Conservation (phyloP, 768 basidiomycete genomes). For the Trametes punicea region DNA sequence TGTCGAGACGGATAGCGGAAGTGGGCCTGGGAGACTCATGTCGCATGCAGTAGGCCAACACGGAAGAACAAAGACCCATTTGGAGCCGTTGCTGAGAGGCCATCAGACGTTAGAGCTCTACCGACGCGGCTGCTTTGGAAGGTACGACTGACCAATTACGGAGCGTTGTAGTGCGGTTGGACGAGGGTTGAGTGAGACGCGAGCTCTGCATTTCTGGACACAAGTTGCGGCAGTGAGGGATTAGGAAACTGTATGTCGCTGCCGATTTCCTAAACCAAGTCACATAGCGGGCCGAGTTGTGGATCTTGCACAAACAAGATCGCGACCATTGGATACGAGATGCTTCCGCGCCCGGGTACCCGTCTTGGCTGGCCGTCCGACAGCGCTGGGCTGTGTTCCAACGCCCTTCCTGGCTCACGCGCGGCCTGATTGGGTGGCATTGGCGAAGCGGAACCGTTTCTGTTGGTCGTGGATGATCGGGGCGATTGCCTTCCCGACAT, state of each 20-base stretch:
- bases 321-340: not conserved
- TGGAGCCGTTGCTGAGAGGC: not conserved
- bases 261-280: not conserved
- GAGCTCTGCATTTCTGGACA: conserved; percentile 1
- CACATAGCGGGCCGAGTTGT: not conserved
- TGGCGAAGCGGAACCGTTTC: not conserved
- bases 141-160: not conserved
- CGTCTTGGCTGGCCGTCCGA: not conserved
- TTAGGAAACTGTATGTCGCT: not conserved
- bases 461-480: not conserved
- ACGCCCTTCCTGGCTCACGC: not conserved
- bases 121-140: not conserved
- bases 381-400: not conserved
- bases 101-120: not conserved
- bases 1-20: conserved; percentile 9
- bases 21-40: not conserved
- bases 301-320: not conserved
- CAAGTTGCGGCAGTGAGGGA: not conserved
- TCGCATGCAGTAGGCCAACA: not conserved
- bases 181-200: not conserved
- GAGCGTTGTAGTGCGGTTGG: too few species aligned
- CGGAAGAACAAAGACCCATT: not conserved
- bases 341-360: conserved; percentile 2
- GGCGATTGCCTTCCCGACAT: not conserved
- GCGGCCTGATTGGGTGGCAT: not conserved